phyloP scores from a whole-genome alignment of 2,329 filamentous ascomycete species.

The Botrytis fragariae region DNA sequence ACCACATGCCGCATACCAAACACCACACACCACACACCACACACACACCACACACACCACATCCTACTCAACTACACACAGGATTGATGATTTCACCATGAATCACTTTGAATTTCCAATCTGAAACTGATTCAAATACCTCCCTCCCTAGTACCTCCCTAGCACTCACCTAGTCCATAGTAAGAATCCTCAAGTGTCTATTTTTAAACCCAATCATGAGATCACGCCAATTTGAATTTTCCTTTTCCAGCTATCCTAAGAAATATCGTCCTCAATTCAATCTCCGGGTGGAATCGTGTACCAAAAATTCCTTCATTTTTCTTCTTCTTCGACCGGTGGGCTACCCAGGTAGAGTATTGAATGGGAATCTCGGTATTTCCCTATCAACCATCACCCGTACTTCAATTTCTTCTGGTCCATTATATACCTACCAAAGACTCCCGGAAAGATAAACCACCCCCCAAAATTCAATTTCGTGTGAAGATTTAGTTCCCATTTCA shows the following conservation, averaged over 20 bases:
- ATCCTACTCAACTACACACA: neutral
- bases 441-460: neutral
- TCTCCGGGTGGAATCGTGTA: conserved; percentile 3
- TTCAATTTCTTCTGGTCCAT: neutral
- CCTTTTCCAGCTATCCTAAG: neutral
- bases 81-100: neutral
- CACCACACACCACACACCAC: neutral
- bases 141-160: neutral
- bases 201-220: conserved; percentile 5
- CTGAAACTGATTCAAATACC: neutral
- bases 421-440: neutral
- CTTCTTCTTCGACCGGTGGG: neutral
- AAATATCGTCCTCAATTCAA: neutral
- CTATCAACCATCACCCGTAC: neutral
- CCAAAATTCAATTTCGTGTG: neutral
- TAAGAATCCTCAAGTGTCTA: neutral
- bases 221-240: neutral
- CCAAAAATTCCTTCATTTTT: neutral
- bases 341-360: neutral
- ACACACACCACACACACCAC: neutral
- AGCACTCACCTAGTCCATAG: neutral
- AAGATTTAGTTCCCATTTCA: neutral
- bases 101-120: conserved; percentile 13
- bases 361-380: conserved; percentile 1
- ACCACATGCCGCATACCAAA: too few species aligned